Conservation (phyloP, 352 stramenopile species). For the Phytopythium boreale region DNA sequence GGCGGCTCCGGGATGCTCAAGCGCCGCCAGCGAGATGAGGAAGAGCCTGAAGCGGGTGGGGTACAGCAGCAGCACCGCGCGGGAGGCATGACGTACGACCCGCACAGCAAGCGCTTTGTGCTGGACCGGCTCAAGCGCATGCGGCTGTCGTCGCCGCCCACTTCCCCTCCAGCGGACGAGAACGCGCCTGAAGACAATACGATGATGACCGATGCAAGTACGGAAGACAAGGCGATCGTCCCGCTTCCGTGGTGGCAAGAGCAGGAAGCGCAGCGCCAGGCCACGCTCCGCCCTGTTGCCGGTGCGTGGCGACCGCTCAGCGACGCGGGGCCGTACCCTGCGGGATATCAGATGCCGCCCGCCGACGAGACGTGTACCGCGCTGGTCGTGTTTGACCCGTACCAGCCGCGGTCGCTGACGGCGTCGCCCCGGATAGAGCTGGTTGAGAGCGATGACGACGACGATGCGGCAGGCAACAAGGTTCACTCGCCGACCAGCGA, state of each 20-base stretch:
- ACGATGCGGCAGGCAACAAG: constrained; percentile 5
- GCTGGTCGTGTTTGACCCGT: constrained; percentile 59
- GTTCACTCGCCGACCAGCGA: constrained; percentile 15
- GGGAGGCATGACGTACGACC: background rate
- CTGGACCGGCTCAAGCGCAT: constrained; percentile 70
- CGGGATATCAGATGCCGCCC: constrained; percentile 8
- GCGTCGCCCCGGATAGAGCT: constrained; percentile 43
- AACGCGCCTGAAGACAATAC: constrained; percentile 13
- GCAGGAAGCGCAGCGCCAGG: background rate
- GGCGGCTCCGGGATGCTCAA: constrained; percentile 28
- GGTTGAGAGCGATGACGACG: constrained; percentile 44
- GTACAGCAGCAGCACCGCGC: background rate
- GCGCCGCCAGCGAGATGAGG: constrained; percentile 31
- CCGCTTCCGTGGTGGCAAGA: background rate
- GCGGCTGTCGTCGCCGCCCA: constrained; percentile 51
- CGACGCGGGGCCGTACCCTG: background rate
- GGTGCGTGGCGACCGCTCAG: constrained; percentile 1
- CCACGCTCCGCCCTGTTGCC: background rate
- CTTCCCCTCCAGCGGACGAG: constrained; percentile 9
- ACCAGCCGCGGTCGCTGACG: constrained; percentile 21
- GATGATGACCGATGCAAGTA: constrained; percentile 34
- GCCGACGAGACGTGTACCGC: constrained; percentile 34
- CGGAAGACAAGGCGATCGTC: background rate
- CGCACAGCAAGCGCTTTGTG: constrained; percentile 16
- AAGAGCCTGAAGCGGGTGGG: constrained; percentile 6